phyloP scores from a whole-genome alignment of 2,329 filamentous ascomycete species.

The Botrytis pseudocinerea region DNA sequence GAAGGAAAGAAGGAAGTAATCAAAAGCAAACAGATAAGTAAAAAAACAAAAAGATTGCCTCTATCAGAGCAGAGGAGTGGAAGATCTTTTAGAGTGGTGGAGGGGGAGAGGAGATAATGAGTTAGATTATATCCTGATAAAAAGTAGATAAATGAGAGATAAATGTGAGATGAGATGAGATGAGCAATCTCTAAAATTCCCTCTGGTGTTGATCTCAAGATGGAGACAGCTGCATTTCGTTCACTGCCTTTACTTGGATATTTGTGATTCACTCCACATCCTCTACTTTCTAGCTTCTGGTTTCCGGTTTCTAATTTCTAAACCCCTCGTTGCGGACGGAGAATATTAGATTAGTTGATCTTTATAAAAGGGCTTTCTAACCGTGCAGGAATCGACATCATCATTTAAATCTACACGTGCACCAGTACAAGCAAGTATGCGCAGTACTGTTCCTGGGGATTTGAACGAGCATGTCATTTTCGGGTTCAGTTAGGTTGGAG shows the following conservation, averaged over 20 bases:
- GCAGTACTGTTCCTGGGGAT: background rate
- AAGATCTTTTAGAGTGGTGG: no score
- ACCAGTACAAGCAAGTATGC: background rate
- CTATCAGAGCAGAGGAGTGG: no score
- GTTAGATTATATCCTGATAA: no score
- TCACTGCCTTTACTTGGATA: background rate
- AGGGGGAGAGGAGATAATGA: no score
- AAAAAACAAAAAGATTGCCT: no score
- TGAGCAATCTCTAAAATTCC: no score
- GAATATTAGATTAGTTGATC: accelerated
- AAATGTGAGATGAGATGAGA: no score
- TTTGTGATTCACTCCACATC: background rate
- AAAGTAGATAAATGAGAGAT: no score
- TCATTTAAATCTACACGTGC: background rate
- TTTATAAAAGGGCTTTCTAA: background rate
- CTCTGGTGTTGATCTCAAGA: background rate
- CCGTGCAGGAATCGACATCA: background rate
- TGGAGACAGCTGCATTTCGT: background rate
- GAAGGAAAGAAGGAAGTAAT: no score
- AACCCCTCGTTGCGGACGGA: background rate
- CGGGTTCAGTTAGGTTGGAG: background rate
- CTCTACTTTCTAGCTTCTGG: background rate
- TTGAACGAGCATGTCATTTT: background rate
- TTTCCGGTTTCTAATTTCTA: no score
- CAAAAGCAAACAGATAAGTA: no score